Percentiles rank a stretch among this genome's conserved stretches.
phyloP scores from a whole-genome alignment of 805 yeast genomes.

The Cyberlindnera veronae region DNA sequence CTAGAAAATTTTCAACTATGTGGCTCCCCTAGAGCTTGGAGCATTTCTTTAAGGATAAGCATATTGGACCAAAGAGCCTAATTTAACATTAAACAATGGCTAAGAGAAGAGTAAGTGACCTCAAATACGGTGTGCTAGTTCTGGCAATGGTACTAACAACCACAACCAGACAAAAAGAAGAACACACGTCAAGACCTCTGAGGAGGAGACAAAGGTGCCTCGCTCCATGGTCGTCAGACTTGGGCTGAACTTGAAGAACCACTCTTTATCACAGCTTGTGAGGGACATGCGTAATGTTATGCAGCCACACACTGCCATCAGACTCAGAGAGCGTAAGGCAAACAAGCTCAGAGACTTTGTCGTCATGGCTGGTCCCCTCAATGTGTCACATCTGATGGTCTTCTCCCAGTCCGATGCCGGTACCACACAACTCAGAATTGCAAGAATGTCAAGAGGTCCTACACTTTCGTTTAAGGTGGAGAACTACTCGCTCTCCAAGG shows the following conservation, averaged over 20 bases:
- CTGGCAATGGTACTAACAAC: slow-evolving; percentile 15
- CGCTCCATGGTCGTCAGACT: slow-evolving; percentile 91
- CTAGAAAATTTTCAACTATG: slow-evolving; percentile 12
- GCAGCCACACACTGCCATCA: slow-evolving; percentile 97
- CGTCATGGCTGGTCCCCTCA: slow-evolving; percentile 98
- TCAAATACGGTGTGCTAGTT: background rate
- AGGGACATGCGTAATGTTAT: slow-evolving; percentile 82
- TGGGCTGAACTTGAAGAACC: slow-evolving; percentile 74
- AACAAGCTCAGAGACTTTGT: slow-evolving; percentile 87
- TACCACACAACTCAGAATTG: slow-evolving; percentile 75
- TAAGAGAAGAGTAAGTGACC: slow-evolving; percentile 44
- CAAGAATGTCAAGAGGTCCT: slow-evolving; percentile 92
- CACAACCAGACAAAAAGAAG: slow-evolving; percentile 60
- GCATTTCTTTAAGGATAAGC: too few relatives aligned
- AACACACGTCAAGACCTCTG: slow-evolving; percentile 75
- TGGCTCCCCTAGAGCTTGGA: background rate
- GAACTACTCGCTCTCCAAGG: slow-evolving; percentile 77
- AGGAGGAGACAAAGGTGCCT: slow-evolving; percentile 71
- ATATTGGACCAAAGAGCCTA: too few relatives aligned
- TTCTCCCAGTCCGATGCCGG: slow-evolving; percentile 85
- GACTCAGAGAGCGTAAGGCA: slow-evolving; percentile 77
- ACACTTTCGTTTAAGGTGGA: slow-evolving; percentile 78
- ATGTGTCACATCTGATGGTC: slow-evolving; percentile 82
- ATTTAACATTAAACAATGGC: slow-evolving; percentile 37
- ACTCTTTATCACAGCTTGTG: slow-evolving; percentile 79